Evolutionary conservation across 371 early-diverging fungal species (phyloP).

Genomic region (Mortierella sp.): DNA sequence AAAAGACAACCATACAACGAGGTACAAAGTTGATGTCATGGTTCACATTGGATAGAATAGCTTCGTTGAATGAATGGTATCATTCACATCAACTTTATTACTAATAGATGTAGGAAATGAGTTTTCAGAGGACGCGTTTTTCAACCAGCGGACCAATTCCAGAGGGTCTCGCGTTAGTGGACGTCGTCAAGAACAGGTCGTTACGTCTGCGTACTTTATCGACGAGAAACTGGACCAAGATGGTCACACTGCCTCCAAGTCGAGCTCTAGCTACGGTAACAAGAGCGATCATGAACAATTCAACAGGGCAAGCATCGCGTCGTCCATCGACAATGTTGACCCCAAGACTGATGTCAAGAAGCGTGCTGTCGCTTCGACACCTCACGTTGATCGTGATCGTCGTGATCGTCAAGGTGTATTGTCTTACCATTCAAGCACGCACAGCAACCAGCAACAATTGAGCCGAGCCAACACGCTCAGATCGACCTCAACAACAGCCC

Average conservation of each 20-base stretch:
- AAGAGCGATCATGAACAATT: background rate
- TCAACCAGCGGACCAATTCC: slow-evolving; percentile 2
- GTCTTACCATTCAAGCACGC: background rate
- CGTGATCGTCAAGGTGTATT: background rate
- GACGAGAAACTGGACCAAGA: background rate
- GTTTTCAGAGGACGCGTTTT: slow-evolving; percentile 31
- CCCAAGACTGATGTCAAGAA: background rate
- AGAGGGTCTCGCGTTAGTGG: background rate
- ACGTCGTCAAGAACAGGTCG: background rate
- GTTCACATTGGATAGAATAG: background rate
- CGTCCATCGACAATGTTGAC: background rate
- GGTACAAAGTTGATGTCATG: slow-evolving; percentile 9
- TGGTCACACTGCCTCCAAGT: background rate
- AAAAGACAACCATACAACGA: slow-evolving; percentile 19
- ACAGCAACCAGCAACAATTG: slow-evolving; percentile 2
- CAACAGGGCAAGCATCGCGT: background rate
- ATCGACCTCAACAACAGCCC: background rate
- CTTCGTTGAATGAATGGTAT: no score
- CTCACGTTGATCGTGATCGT: background rate
- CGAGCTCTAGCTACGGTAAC: background rate
- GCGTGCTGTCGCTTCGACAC: background rate
- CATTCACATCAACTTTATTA: background rate
- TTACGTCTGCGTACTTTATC: slow-evolving; percentile 25
- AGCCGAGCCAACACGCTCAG: background rate
- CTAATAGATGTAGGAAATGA: slow-evolving; percentile 6